phyloP scores from a whole-genome alignment of 306 rosid genomes.

The Chamaecrista fasciculata region DNA sequence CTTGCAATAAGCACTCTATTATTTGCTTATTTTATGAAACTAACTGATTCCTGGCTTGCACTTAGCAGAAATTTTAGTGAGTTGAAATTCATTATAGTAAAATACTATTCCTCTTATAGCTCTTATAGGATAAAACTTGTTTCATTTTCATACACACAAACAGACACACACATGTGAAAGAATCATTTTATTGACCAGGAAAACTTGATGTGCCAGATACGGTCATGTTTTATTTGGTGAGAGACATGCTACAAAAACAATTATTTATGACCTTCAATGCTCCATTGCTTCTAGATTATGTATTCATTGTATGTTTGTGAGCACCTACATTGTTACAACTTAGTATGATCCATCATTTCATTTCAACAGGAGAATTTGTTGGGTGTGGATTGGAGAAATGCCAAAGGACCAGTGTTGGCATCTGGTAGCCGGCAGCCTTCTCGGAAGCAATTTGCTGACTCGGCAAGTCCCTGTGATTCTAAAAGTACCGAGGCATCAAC shows the following conservation, averaged over 20 bases:
- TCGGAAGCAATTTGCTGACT: slow-evolving; percentile 71
- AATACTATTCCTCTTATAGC: neutral
- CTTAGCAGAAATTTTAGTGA: neutral
- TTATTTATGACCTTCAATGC: neutral
- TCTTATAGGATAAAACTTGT: neutral
- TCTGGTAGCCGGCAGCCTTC: slow-evolving; percentile 64
- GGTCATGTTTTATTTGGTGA: neutral
- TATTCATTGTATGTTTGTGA: slow-evolving; percentile 15
- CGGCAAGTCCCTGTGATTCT: slow-evolving; percentile 65
- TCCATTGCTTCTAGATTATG: neutral
- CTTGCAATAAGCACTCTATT: neutral
- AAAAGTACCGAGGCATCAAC: slow-evolving; percentile 87
- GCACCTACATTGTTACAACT: slow-evolving; percentile 12
- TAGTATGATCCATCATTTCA: slow-evolving; percentile 1
- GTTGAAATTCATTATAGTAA: neutral
- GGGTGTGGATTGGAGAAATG: slow-evolving; percentile 78
- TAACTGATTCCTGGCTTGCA: neutral
- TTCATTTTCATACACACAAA: neutral
- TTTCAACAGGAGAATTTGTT: slow-evolving; percentile 60
- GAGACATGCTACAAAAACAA: neutral
- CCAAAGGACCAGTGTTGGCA: slow-evolving; percentile 79
- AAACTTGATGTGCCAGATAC: neutral
- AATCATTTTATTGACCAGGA: neutral
- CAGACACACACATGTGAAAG: neutral
- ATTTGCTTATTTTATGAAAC: neutral